Percentiles rank a stretch among this genome's conserved stretches.
Evolutionary conservation across 495 filamentous ascomycete genomes (phyloP).

Genomic region (Neurospora tetrasperma): DNA sequence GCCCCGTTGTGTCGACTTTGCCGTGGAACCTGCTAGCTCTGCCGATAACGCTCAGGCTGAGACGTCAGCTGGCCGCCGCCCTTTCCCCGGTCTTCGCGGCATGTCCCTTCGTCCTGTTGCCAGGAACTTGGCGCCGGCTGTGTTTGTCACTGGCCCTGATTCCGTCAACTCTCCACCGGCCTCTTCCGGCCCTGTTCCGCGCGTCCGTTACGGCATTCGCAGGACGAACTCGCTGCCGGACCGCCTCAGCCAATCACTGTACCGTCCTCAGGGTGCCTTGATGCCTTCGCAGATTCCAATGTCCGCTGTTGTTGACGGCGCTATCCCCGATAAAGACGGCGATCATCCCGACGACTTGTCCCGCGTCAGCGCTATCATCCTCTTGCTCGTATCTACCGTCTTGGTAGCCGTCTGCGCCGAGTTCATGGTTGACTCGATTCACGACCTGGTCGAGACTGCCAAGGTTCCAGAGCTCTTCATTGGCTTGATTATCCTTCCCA

Average conservation of each 20-base stretch:
- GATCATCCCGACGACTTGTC: slow-evolving; percentile 50
- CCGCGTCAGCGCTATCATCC: slow-evolving; percentile 59
- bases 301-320: slow-evolving; percentile 17
- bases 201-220: slow-evolving; percentile 51
- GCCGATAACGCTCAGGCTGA: slow-evolving; percentile 25
- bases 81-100: slow-evolving; percentile 30
- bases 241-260: slow-evolving; percentile 45
- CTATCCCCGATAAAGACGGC: slow-evolving; percentile 31
- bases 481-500: slow-evolving; percentile 78
- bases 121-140: slow-evolving; percentile 35
- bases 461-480: slow-evolving; percentile 69
- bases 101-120: slow-evolving; percentile 33
- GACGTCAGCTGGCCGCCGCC: slow-evolving; percentile 19
- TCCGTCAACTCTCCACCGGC: slow-evolving; percentile 6
- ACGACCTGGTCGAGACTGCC: slow-evolving; percentile 50
- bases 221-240: slow-evolving; percentile 74
- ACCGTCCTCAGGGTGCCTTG: slow-evolving; percentile 29
- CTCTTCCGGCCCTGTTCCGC: slow-evolving; percentile 37
- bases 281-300: slow-evolving; percentile 32
- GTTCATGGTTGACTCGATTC: slow-evolving; percentile 75
- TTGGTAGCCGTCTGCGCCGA: slow-evolving; percentile 82
- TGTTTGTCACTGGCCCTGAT: slow-evolving; percentile 29
- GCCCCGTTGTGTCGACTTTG: slow-evolving; percentile 38
- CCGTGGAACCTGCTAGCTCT: slow-evolving; percentile 13
- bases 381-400: slow-evolving; percentile 65